These are phyloP conservation scores for Crithidia sp. DNA, from an alignment of 208 protist genomes.

Conservation along the genomic window DNA sequence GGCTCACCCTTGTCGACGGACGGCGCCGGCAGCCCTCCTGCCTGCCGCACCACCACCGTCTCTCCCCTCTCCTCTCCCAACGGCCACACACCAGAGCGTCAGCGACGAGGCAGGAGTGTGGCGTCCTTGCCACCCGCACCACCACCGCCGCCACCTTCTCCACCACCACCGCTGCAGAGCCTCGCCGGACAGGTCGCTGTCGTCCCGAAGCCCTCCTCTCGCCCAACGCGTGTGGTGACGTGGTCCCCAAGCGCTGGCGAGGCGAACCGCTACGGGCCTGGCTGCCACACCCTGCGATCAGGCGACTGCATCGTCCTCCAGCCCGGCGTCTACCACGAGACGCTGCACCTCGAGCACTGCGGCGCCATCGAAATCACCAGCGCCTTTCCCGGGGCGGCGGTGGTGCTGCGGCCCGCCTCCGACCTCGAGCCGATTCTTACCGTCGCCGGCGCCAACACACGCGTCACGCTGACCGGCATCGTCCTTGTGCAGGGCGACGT, in stretches of 20 bases:
- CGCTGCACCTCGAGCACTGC: conserved; percentile 39
- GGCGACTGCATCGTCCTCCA: conserved; percentile 49
- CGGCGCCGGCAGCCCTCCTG: conserved; percentile 17
- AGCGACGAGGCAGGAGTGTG: not conserved
- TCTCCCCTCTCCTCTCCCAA: conserved; percentile 22
- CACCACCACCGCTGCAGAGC: not conserved
- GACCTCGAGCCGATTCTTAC: conserved; percentile 52
- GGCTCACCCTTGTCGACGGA: conserved; percentile 5
- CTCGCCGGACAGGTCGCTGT: not conserved
- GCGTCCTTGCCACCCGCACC: not conserved
- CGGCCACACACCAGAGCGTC: not conserved
- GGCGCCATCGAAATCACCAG: conserved; percentile 49
- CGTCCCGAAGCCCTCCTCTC: not conserved
- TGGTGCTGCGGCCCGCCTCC: conserved; percentile 54
- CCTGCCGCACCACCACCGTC: conserved; percentile 28
- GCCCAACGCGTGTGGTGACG: conserved; percentile 16
- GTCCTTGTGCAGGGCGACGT: conserved; percentile 52
- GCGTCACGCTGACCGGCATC: conserved; percentile 48
- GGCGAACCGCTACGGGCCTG: conserved; percentile 5
- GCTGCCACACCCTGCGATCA: conserved; percentile 8
- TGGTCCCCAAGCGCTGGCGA: conserved; percentile 10
- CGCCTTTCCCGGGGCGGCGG: conserved; percentile 59
- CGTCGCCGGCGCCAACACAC: conserved; percentile 37
- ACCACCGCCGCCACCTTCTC: not conserved
- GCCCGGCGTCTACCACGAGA: conserved; percentile 73